These are phyloP conservation scores for Trichoderma oligosporum DNA, from an alignment of 2,329 filamentous ascomycete genomes.

Conservation along the genomic window DNA sequence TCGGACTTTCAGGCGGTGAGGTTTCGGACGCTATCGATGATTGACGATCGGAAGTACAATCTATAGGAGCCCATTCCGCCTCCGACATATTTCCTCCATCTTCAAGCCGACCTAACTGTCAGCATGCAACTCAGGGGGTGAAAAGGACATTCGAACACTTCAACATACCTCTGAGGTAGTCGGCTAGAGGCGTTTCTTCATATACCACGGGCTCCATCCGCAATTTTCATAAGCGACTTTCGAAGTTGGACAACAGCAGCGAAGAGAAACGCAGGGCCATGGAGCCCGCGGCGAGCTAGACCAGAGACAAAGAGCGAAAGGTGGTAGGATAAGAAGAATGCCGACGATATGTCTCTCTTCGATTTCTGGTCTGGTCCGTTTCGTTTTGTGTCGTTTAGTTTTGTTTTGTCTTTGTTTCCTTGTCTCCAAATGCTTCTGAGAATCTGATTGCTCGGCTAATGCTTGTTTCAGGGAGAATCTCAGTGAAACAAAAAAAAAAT, in stretches of 20 bases:
- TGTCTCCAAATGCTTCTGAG: slow-evolving; percentile 1
- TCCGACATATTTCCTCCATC: slow-evolving; percentile 49
- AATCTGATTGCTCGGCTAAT: not conserved
- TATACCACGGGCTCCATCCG: slow-evolving; percentile 79
- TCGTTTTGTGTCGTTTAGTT: not conserved
- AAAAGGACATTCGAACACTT: not conserved
- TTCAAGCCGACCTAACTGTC: slow-evolving; percentile 18
- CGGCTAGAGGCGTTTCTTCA: slow-evolving; percentile 81
- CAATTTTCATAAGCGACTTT: slow-evolving; percentile 23
- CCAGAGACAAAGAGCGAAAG: not conserved
- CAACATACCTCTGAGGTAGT: slow-evolving; percentile 75
- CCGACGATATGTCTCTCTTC: not conserved
- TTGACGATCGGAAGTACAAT: slow-evolving; percentile 31
- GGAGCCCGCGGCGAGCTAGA: slow-evolving; percentile 21
- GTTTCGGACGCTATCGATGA: slow-evolving; percentile 33
- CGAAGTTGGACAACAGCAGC: slow-evolving; percentile 27
- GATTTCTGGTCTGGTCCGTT: not conserved
- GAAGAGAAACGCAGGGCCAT: slow-evolving; percentile 31
- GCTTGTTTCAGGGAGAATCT: slow-evolving; percentile 4
- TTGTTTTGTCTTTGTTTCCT: slow-evolving; percentile 8
- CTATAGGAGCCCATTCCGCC: slow-evolving; percentile 44
- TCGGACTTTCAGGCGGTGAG: slow-evolving; percentile 47
- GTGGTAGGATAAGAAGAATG: not conserved
- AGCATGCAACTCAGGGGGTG: slow-evolving; percentile 11
- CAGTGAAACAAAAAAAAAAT: slow-evolving; percentile 3